A percentile compares a stretch with the other conserved stretches of the same genome.
Evolutionary conservation across 2,329 filamentous ascomycete genomes (phyloP).

Genomic region (Aaosphaeria arxii): DNA sequence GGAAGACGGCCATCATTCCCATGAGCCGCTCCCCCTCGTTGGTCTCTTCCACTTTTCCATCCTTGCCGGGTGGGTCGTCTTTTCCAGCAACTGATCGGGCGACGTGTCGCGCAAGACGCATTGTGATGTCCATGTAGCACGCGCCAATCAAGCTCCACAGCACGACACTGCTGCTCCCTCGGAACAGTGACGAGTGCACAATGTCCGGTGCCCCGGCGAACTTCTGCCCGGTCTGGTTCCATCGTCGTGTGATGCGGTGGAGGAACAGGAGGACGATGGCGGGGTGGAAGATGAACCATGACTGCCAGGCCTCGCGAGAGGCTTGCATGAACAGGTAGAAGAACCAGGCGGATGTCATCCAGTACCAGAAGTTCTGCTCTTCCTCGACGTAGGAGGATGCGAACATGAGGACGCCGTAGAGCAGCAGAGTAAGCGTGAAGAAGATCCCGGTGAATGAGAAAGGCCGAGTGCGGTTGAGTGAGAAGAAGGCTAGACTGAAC

Average conservation of each 20-base stretch:
- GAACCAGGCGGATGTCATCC: conserved; percentile 71
- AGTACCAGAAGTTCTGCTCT: conserved; percentile 99
- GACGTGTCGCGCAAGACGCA: conserved; percentile 39
- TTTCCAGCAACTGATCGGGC: conserved; percentile 25
- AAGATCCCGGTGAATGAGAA: conserved; percentile 50
- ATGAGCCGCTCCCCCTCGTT: conserved; percentile 28
- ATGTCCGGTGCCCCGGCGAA: conserved; percentile 89
- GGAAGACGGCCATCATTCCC: conserved; percentile 28
- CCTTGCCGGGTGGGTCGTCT: conserved; percentile 11
- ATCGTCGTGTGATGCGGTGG: conserved; percentile 69
- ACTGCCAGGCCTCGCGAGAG: conserved; percentile 27
- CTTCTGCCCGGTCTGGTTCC: conserved; percentile 98
- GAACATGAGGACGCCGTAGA: conserved; percentile 90
- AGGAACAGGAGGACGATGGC: conserved; percentile 54
- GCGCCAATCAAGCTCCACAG: conserved; percentile 73
- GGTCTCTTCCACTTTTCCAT: conserved; percentile 16
- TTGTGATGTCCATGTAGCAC: conserved; percentile 63
- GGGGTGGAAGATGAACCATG: conserved; percentile 26
- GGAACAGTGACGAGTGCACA: conserved; percentile 55
- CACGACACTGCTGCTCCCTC: conserved; percentile 45
- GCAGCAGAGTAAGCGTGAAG: conserved; percentile 31
- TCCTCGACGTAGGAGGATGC: conserved; percentile 97
- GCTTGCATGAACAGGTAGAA: conserved; percentile 46
- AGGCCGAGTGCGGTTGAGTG: conserved; percentile 36
- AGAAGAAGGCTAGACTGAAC: conserved; percentile 34